Base-by-base conservation (phyloP, 768 basidiomycete genomes). In the Rhodotorula taiwanensis region DNA sequence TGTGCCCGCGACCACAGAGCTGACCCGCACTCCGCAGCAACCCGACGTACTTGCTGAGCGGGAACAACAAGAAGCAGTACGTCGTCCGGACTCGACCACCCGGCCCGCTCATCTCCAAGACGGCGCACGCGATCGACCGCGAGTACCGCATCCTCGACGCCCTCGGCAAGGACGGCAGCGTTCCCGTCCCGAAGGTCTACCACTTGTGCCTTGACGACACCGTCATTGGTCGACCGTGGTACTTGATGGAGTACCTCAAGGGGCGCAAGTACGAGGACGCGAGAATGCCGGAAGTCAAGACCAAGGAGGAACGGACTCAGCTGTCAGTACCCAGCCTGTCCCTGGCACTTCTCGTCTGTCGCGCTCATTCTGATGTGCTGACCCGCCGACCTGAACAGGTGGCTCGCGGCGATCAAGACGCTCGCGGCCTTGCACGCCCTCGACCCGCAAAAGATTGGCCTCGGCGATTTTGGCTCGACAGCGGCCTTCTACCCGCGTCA, bases 41-140 rank as follows among this genome's bases (percentile, higher is more conserved):
- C 73, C 94, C 94, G 0, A 98, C 94, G 1, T 99, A 97, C 75
- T 88, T 98, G 77, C 76, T 99, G 52, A 88, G 83, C 9, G 89
- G 89, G 76, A 79, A 82, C 23, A 81, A 77, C 86, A 86, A 76
- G 33, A 83, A 77, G 9, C 83, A 82, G 20, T 92, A 85, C 69
- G 94, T 98, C 21, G 78, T 98, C 59, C 87, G 94, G 25, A 91
- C 95, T 76, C 94, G 95, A 74, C 94, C 94, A 28, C 83, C 86
- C 0, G 94, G 94, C 0, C 79, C 84, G 44, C 83, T 98, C 14
- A 78, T 99, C 30, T 92, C 90, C 7, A 80, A 83, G 53, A 99
- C 92, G 5, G 94, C 94, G 3, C 94, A 99, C 75, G 87, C 92
- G 76, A 83, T 99, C 43, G 94, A 97, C 74, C 85, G 95, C 51